Evolutionary conservation across 1,284 basidiomycete genomes (phyloP).

Genomic region (Rugosomyces carneus): DNA sequence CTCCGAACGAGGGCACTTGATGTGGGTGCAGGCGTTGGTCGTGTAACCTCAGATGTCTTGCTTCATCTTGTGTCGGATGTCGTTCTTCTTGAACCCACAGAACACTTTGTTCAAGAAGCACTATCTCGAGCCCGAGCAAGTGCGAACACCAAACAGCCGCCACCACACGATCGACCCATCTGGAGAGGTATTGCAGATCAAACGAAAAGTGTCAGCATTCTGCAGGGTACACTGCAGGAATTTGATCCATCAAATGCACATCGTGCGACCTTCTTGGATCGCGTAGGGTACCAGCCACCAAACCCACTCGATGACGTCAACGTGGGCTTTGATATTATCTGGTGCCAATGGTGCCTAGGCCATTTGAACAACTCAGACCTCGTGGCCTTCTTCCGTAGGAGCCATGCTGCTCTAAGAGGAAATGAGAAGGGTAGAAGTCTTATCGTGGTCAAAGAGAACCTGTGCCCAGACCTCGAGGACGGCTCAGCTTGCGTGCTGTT

Average conservation of each 20-base stretch:
- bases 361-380: conserved; percentile 78
- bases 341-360: conserved; percentile 97
- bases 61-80: conserved; percentile 82
- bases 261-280: conserved; percentile 41
- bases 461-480: conserved; percentile 58
- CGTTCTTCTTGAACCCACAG: conserved; percentile 83
- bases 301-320: conserved; percentile 36
- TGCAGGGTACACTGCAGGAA: conserved; percentile 71
- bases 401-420: conserved; percentile 50
- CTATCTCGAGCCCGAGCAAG: conserved; percentile 43
- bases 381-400: conserved; percentile 65
- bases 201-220: conserved; percentile 75
- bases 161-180: conserved; percentile 11
- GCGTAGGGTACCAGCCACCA: conserved; percentile 48
- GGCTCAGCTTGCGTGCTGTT: conserved; percentile 58
- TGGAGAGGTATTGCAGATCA: conserved; percentile 68
- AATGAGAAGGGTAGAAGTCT: conserved; percentile 41
- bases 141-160: conserved; percentile 15
- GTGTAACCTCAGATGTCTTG: conserved; percentile 82
- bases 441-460: conserved; percentile 89
- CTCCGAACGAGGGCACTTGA: conserved; percentile 71
- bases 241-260: conserved; percentile 55
- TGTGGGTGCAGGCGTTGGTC: conserved; percentile 87
- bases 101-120: conserved; percentile 70
- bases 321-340: conserved; percentile 71